Evolutionary conservation across 768 basidiomycete genomes (phyloP).

Genomic region (Mycena capillaripes): DNA sequence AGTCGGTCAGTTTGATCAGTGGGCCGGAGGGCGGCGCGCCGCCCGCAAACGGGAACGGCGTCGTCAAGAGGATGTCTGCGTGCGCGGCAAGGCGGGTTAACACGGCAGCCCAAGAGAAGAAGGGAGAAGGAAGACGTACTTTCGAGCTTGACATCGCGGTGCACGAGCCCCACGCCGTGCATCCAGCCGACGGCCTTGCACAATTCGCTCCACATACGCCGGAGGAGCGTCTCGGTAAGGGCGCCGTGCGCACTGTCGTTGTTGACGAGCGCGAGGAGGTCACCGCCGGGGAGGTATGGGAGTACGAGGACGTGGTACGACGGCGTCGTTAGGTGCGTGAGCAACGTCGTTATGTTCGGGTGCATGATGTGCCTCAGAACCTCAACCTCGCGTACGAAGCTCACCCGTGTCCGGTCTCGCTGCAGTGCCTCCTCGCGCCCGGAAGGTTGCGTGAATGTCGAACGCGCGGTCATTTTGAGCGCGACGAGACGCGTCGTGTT

Average conservation of each 20-base stretch:
- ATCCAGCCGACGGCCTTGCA: constrained; percentile 88
- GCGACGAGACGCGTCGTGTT: constrained; percentile 53
- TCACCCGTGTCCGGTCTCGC: constrained; percentile 81
- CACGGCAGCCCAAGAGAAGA: constrained; percentile 1
- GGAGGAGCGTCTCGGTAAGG: constrained; percentile 54
- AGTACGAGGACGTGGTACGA: constrained; percentile 85
- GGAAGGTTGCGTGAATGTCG: constrained; percentile 38
- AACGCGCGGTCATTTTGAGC: constrained; percentile 62
- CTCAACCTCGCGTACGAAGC: constrained; percentile 87
- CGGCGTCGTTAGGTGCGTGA: constrained; percentile 78
- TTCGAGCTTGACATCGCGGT: constrained; percentile 93
- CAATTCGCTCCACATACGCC: constrained; percentile 83
- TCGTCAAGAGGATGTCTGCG: constrained; percentile 83
- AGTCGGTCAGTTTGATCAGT: constrained; percentile 88
- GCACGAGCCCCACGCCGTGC: constrained; percentile 88
- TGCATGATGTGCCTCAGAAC: constrained; percentile 89
- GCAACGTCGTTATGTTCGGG: constrained; percentile 81
- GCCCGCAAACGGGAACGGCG: constrained; percentile 53
- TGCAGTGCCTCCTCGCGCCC: constrained; percentile 55
- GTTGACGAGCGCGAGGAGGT: constrained; percentile 84
- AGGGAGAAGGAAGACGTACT: constrained; percentile 56
- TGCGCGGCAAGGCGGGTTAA: constrained; percentile 3
- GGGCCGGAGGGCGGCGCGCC: constrained; percentile 62
- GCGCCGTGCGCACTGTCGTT: constrained; percentile 61
- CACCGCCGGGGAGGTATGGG: constrained; percentile 83